phyloP scores from a whole-genome alignment of 2,329 filamentous ascomycete genomes.

The Chaetomium sp. region DNA sequence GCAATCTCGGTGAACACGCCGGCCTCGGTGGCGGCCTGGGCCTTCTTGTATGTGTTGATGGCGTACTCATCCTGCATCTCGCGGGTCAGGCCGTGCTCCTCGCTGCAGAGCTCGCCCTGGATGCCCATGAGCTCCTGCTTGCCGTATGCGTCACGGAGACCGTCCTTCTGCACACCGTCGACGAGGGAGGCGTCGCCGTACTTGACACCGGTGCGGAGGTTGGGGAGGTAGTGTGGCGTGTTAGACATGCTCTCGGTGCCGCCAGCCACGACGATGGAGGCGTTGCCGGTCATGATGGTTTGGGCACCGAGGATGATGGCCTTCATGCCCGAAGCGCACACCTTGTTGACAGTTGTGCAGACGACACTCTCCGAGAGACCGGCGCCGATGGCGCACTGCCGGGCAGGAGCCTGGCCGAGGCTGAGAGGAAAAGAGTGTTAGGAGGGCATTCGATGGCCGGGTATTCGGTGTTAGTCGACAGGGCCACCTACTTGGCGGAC shows the following conservation, averaged over 20 bases:
- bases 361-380: slow-evolving; percentile 79
- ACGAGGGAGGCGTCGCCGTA: slow-evolving; percentile 89
- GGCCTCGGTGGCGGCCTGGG: slow-evolving; percentile 78
- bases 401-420: slow-evolving; percentile 92
- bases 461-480: neutral
- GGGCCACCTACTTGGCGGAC: slow-evolving; percentile 75
- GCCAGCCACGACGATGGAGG: slow-evolving; percentile 88
- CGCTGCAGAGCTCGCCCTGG: slow-evolving; percentile 85
- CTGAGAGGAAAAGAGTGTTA: slow-evolving; percentile 49
- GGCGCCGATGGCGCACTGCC: slow-evolving; percentile 88
- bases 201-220: slow-evolving; percentile 83
- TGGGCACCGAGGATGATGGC: slow-evolving; percentile 92
- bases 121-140: slow-evolving; percentile 98
- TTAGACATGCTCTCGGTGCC: slow-evolving; percentile 99
- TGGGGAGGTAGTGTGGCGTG: slow-evolving; percentile 91
- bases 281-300: slow-evolving; percentile 96
- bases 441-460: slow-evolving; percentile 10
- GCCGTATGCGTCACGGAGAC: slow-evolving; percentile 86
- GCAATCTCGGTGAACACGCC: slow-evolving; percentile 89
- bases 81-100: slow-evolving; percentile 77
- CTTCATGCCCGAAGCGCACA: slow-evolving; percentile 94
- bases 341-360: slow-evolving; percentile 97
- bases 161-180: slow-evolving; percentile 92
- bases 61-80: slow-evolving; percentile 94
- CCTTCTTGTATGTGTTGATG: slow-evolving; percentile 92